Evolutionary conservation across 2,329 filamentous ascomycete species (phyloP).

Genomic region (Calonectria montana): DNA sequence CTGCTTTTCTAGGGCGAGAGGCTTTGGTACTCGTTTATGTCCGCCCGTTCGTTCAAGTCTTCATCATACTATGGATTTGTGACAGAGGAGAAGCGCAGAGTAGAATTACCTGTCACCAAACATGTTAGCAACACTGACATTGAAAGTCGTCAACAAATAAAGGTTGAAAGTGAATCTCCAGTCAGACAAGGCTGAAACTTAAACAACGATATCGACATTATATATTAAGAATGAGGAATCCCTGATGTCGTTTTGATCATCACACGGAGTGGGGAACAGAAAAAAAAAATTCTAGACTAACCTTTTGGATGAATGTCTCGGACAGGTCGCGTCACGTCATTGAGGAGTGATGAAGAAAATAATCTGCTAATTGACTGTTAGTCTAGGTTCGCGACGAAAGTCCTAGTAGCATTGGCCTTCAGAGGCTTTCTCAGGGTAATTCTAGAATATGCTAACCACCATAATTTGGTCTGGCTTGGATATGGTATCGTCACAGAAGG

Average conservation of each 20-base stretch:
- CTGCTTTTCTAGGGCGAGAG: constrained; percentile 64
- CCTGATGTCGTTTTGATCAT: constrained; percentile 73
- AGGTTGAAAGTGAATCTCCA: constrained; percentile 48
- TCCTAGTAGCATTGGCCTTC: constrained; percentile 32
- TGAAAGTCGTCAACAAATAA: constrained; percentile 27
- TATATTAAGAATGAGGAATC: constrained; percentile 77
- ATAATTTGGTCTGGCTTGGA: constrained; percentile 54
- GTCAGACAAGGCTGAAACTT: constrained; percentile 79
- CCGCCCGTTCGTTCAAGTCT: constrained; percentile 77
- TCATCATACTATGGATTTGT: constrained; percentile 64
- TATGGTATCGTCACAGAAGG: constrained; percentile 60
- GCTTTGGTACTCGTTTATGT: constrained; percentile 70
- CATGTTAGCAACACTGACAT: constrained; percentile 50
- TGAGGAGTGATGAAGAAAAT: constrained; percentile 8
- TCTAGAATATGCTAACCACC: constrained; percentile 65
- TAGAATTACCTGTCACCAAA: constrained; percentile 55
- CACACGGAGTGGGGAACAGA: constrained; percentile 53
- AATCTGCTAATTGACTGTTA: constrained; percentile 6
- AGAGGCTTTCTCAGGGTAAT: constrained; percentile 65
- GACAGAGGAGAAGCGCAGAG: constrained; percentile 13
- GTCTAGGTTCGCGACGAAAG: constrained; percentile 1
- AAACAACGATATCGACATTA: constrained; percentile 70
- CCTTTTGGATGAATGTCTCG: constrained; percentile 55
- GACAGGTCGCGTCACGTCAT: constrained; percentile 21
- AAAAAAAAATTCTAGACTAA: constrained; percentile 47